Evolutionary conservation across 2,329 filamentous ascomycete species (phyloP), one percentile per base, ranked within the genome.

Genomic region (Talaromyces verruculosus): DNA sequence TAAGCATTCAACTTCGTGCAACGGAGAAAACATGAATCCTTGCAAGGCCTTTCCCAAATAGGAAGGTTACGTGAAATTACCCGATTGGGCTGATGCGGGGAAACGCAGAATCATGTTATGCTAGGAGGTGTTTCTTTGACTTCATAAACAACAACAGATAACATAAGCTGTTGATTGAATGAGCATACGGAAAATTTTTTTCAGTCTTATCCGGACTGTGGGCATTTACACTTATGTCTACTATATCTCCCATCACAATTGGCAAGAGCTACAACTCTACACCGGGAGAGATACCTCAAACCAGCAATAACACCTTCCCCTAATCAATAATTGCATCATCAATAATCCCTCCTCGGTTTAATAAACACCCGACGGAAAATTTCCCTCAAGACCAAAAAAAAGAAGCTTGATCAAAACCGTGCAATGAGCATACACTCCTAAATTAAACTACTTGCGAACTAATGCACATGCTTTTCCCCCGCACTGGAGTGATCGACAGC

Each of bases 41-140:
- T 41, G 28, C 17, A 28, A 39, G 47, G 30, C 4, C 19, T 49
- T 49, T 43, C 64, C 43, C 17, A 28, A 58, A 25, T 45, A 66
- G 59, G 64, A 66, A 66, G 43, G 22, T 47, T 13, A 19, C n/a
- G 17, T 47, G n/a, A 43, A 64, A 47, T 63, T 57, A 45, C 49
- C 61, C 45, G 51, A 63, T 58, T 47, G 53, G 49, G 61, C 47
- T 45, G 28, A 30, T 43, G 57, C 19, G 57, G 39, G 57, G 57
- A 19, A 45, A 28, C 11, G 8, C 35, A n/a, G 7, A 3, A 58
- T 60, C 57, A 59, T 60, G 19, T 13, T 5, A 28, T 33, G 17
- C n/a, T 11, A n/a, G 7, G 2, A n/a, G 30, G n/a, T 39, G 5
- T n/a, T 30, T 30, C 57, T 28, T 28, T n/a, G 6, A 13, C 15